phyloP scores from a whole-genome alignment of 306 rosid genomes.

The Morella rubra region DNA sequence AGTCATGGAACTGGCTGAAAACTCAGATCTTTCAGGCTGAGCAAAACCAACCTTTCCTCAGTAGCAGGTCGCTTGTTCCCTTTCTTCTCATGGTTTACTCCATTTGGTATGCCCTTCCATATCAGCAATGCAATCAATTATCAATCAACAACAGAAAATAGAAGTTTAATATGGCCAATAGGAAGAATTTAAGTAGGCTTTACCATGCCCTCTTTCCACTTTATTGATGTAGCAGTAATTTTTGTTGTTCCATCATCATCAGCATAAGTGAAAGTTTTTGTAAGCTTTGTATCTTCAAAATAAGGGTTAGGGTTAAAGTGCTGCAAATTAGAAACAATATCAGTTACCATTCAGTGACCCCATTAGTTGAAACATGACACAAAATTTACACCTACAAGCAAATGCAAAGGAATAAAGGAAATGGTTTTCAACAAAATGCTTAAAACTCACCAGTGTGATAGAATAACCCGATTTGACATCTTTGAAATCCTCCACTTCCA shows the following conservation, averaged over 20 bases:
- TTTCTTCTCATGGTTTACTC: constrained; percentile 71
- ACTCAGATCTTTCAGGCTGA: background rate
- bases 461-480: constrained; percentile 89
- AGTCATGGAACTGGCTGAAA: background rate
- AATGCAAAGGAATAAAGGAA: background rate
- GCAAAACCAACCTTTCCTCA: constrained; percentile 69
- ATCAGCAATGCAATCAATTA: constrained; percentile 16
- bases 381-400: background rate
- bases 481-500: constrained; percentile 85
- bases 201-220: constrained; percentile 97
- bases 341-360: background rate
- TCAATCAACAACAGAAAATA: background rate
- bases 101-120: constrained; percentile 69
- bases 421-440: background rate
- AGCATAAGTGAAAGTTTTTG: constrained; percentile 77
- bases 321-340: constrained; percentile 40
- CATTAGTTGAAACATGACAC: constrained; percentile 1
- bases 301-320: constrained; percentile 80
- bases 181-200: constrained; percentile 10
- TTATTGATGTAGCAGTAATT: constrained; percentile 75
- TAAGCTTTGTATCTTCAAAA: constrained; percentile 78
- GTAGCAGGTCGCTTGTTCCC: constrained; percentile 75
- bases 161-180: background rate
- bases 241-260: constrained; percentile 82
- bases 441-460: constrained; percentile 72